phyloP scores from a whole-genome alignment of 179 eudicot species.

The Heliamphora pulchella region DNA sequence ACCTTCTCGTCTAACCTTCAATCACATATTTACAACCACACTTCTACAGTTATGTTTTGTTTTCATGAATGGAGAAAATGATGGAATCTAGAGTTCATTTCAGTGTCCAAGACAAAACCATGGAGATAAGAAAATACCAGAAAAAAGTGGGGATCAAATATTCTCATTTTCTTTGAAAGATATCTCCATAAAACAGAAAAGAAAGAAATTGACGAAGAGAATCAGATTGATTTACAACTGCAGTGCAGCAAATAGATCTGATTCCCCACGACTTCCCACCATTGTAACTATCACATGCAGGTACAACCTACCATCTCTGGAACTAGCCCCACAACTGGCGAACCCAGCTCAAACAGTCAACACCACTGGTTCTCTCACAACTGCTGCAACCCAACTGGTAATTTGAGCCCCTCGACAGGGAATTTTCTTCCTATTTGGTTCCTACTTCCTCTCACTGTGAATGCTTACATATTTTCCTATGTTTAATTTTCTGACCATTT shows the following conservation, averaged over 20 bases:
- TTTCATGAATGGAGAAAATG: neutral
- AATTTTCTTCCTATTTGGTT: neutral
- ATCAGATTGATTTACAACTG: neutral
- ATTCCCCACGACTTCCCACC: neutral
- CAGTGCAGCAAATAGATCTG: neutral
- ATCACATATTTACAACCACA: neutral
- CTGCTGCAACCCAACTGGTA: neutral
- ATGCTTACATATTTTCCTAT: neutral
- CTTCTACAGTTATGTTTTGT: neutral
- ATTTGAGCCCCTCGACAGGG: neutral
- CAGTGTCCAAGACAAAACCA: neutral
- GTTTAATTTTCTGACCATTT: neutral
- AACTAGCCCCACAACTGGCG: neutral
- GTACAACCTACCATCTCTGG: neutral
- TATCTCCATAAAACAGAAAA: neutral
- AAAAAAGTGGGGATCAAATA: neutral
- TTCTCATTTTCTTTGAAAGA: neutral
- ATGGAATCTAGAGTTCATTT: conserved; percentile 7
- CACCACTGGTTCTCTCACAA: neutral
- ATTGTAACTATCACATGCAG: too few species aligned
- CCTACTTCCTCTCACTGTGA: neutral
- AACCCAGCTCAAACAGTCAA: neutral
- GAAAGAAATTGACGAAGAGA: neutral
- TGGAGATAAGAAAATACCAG: neutral
- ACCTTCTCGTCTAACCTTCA: neutral